Evolutionary conservation across 2,329 filamentous ascomycete species (phyloP).

Genomic region (Botrytis tulipae): DNA sequence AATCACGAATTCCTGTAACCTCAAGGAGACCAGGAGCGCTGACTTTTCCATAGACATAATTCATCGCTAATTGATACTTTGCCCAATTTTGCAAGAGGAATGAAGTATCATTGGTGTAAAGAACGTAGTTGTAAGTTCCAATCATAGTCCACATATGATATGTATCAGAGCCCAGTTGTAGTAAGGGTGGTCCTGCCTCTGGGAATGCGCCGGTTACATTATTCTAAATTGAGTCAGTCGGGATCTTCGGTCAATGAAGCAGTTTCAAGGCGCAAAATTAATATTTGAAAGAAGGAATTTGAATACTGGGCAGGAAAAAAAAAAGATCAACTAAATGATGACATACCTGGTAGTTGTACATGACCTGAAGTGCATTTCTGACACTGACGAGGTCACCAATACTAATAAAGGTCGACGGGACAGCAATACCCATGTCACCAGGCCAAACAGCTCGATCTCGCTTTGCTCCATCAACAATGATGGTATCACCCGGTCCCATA

Average conservation of each 20-base stretch:
- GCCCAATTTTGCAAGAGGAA: constrained; percentile 51
- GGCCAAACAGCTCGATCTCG: constrained; percentile 60
- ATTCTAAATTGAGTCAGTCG: constrained; percentile 22
- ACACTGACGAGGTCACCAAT: constrained; percentile 51
- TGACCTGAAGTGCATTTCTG: constrained; percentile 43
- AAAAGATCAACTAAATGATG: background rate
- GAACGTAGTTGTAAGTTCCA: constrained; percentile 57
- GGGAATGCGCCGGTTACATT: constrained; percentile 31
- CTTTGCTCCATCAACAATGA: constrained; percentile 53
- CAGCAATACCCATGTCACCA: constrained; percentile 57
- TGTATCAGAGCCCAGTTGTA: constrained; percentile 44
- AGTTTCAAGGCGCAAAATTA: background rate
- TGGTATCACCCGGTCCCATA: constrained; percentile 36
- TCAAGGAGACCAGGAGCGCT: constrained; percentile 36
- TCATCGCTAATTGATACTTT: constrained; percentile 50
- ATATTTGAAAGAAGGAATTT: background rate
- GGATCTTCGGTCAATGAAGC: background rate
- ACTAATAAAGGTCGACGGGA: constrained; percentile 53
- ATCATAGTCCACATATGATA: constrained; percentile 61
- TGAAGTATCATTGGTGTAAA: constrained; percentile 52
- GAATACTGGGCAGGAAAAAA: background rate
- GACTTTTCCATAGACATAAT: constrained; percentile 45
- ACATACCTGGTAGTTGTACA: constrained; percentile 46
- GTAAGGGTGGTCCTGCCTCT: constrained; percentile 32
- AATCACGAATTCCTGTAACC: constrained; percentile 34